Conservation (phyloP, 139 green algal species). For the Pycnococcus provasolii region DNA sequence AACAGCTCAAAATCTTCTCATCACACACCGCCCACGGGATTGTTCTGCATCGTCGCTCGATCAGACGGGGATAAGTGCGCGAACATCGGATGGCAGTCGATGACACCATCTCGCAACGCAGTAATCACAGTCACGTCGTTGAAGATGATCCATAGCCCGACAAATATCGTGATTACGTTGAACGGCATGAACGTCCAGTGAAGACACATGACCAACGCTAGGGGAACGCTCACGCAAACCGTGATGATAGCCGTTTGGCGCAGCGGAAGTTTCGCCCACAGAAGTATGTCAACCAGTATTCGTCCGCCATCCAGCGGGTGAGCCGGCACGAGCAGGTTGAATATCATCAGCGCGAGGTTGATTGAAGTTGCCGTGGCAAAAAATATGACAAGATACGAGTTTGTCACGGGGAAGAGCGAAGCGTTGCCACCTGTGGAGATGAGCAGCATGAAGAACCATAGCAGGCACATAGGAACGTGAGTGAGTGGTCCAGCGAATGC, state of each 20-base stretch:
- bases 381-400: conserved; percentile 1
- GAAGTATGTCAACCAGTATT: conserved; percentile 43
- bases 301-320: conserved; percentile 61
- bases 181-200: neutral
- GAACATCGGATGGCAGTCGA: no score
- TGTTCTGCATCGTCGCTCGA: no score
- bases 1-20: no score
- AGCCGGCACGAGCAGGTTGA: conserved; percentile 66
- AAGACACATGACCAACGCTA: neutral
- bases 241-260: neutral
- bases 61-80: no score
- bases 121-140: no score
- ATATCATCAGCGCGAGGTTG: conserved; percentile 56
- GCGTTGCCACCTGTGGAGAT: neutral
- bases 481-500: neutral
- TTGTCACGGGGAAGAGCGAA: neutral
- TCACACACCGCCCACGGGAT: no score
- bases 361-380: conserved; percentile 25
- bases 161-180: conserved; percentile 11
- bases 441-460: conserved; percentile 3
- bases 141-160: neutral
- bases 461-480: neutral
- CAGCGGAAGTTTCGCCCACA: conserved; percentile 16
- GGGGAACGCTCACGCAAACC: neutral
- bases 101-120: no score